Evolutionary conservation across 2,329 filamentous ascomycete genomes (phyloP).

Genomic region (Phaeophleospora eucalypticola): DNA sequence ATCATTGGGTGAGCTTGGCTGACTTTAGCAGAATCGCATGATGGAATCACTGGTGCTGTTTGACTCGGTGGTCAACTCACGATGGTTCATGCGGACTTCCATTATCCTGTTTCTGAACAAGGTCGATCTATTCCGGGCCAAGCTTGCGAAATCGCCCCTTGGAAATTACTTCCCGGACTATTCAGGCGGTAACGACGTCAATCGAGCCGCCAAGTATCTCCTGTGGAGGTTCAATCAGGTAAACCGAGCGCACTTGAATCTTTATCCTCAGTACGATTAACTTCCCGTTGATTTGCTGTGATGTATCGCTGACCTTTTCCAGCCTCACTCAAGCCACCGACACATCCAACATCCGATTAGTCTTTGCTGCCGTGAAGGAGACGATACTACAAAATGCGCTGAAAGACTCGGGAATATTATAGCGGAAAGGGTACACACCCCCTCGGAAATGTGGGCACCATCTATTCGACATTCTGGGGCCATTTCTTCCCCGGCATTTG

Average conservation of each 20-base stretch:
- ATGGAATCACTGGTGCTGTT: conserved; percentile 97
- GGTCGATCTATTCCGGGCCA: conserved; percentile 95
- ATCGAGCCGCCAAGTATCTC: conserved; percentile 95
- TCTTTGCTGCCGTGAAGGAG: conserved; percentile 97
- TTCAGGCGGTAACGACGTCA: conserved; percentile 94
- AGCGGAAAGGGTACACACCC: neutral
- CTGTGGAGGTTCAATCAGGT: conserved; percentile 99
- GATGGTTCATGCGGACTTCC: conserved; percentile 98
- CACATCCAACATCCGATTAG: conserved; percentile 94
- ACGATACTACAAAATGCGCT: conserved; percentile 97
- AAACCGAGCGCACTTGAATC: conserved; percentile 88
- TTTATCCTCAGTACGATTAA: conserved; percentile 87
- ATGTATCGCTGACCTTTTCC: conserved; percentile 14
- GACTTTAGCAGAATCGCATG: conserved; percentile 78
- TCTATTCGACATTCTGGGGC: conserved; percentile 8
- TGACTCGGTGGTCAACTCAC: conserved; percentile 96
- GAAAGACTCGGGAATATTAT: conserved; percentile 93
- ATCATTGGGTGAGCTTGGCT: conserved; percentile 11
- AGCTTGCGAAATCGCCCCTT: conserved; percentile 81
- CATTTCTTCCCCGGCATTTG: conserved; percentile 8
- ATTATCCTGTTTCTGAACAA: conserved; percentile 99
- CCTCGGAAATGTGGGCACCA: neutral
- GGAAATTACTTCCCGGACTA: conserved; percentile 98
- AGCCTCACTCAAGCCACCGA: conserved; percentile 98
- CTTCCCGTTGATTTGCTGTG: neutral